Percentiles rank a stretch among this genome's conserved stretches.
Conservation (phyloP, 306 rosid species). For the Vigna trinervia region DNA sequence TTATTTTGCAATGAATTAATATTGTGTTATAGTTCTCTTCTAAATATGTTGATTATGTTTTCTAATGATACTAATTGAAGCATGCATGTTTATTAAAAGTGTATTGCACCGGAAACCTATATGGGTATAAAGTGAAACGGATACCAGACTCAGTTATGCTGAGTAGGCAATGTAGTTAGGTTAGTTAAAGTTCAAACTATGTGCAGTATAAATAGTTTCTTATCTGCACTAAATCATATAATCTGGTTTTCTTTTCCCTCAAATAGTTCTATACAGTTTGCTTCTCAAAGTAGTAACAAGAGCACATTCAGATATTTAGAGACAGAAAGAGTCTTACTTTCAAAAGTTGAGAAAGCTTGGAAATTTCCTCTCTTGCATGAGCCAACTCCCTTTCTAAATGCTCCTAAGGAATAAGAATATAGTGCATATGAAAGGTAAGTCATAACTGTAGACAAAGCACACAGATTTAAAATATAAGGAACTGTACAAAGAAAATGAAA, state of each 20-base stretch:
- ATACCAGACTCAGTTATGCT: neutral
- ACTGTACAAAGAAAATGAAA: neutral
- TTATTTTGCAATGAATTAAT: neutral
- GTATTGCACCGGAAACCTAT: neutral
- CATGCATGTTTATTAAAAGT: conserved; percentile 5
- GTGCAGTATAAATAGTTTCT: no score
- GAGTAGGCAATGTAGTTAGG: neutral
- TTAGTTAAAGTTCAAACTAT: neutral
- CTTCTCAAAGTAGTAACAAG: neutral
- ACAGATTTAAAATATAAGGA: conserved; percentile 2
- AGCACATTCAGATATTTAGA: conserved; percentile 5
- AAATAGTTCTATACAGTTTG: neutral
- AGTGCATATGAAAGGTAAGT: conserved; percentile 1
- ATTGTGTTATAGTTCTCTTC: neutral
- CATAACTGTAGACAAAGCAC: conserved; percentile 18
- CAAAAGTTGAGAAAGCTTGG: conserved; percentile 63
- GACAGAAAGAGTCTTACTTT: conserved; percentile 50
- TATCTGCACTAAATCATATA: neutral
- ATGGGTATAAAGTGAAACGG: neutral
- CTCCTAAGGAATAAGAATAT: conserved; percentile 55
- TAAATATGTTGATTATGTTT: neutral
- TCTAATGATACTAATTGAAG: neutral
- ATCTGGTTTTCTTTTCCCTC: neutral
- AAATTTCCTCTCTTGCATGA: conserved; percentile 65
- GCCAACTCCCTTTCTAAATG: conserved; percentile 75